Evolutionary conservation across 129 eudicot species (phyloP).

Genomic region (Flaveria linearis): DNA sequence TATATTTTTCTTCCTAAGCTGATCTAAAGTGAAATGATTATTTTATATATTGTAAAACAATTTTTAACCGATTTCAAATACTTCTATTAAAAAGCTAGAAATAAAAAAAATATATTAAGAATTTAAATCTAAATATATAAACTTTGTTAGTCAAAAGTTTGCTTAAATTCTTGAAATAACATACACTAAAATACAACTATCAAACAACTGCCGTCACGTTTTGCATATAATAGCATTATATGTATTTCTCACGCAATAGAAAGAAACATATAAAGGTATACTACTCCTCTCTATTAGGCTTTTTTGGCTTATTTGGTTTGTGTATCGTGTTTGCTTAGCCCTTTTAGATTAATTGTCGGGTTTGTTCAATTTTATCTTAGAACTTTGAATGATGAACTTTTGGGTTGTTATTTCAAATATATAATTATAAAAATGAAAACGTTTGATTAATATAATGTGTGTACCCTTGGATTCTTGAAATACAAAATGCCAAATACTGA

Average conservation of each 20-base stretch:
- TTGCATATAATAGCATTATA: neutral
- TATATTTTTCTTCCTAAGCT: no score
- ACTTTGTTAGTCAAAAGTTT: no score
- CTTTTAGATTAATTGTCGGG: neutral
- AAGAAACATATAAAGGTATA: neutral
- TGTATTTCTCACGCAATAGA: neutral
- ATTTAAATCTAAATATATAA: no score
- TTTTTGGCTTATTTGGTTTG: neutral
- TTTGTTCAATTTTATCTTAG: neutral
- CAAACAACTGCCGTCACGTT: no score
- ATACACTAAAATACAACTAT: no score
- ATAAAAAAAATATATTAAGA: no score
- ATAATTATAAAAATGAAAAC: neutral
- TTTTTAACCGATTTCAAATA: no score
- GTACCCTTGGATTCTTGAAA: slow-evolving; percentile 19
- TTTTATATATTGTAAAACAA: no score
- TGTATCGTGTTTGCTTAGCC: neutral
- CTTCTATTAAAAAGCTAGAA: no score
- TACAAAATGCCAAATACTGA: slow-evolving; percentile 31
- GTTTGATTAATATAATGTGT: neutral
- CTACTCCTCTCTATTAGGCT: neutral
- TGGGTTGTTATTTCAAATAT: neutral
- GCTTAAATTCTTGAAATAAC: no score
- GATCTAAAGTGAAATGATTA: no score
- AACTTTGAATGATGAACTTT: neutral